Percentiles rank a stretch among this genome's conserved stretches.
phyloP scores from a whole-genome alignment of 179 eudicot species.

The Sideroxylon spinosum region DNA sequence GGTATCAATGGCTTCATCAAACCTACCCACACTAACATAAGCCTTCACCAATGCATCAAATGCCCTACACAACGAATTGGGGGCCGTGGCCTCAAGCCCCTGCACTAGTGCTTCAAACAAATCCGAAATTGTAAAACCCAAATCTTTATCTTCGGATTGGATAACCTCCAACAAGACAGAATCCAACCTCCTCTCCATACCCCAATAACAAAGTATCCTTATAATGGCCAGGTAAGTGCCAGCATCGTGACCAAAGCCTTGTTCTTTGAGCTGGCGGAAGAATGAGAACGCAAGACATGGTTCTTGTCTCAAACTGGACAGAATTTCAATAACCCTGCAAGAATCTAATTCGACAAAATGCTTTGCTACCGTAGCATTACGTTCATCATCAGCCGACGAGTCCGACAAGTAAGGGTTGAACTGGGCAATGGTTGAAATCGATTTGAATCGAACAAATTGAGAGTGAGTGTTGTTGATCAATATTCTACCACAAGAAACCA shows the following conservation, averaged over 20 bases:
- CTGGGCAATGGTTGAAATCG: slow-evolving; percentile 36
- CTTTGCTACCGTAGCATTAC: slow-evolving; percentile 10
- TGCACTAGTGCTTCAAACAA: slow-evolving; percentile 44
- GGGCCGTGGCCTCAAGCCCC: slow-evolving; percentile 29
- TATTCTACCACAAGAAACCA: slow-evolving; percentile 22
- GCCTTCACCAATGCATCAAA: slow-evolving; percentile 54
- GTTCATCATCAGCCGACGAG: slow-evolving; percentile 32
- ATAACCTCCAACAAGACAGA: slow-evolving; percentile 44
- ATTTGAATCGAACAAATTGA: slow-evolving; percentile 27
- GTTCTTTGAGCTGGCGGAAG: slow-evolving; percentile 38
- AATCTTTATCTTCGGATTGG: slow-evolving; percentile 21
- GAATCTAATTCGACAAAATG: slow-evolving; percentile 24
- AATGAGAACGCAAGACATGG: slow-evolving; percentile 46
- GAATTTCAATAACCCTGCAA: slow-evolving; percentile 29
- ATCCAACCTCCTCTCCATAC: slow-evolving; percentile 35
- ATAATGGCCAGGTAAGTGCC: slow-evolving; percentile 45
- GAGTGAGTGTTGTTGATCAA: slow-evolving; percentile 5
- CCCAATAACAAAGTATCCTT: slow-evolving; percentile 45
- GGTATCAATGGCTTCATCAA: slow-evolving; percentile 52
- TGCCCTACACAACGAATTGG: slow-evolving; percentile 28
- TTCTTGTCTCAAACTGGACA: slow-evolving; percentile 31
- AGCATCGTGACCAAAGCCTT: slow-evolving; percentile 50
- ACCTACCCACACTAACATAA: slow-evolving; percentile 47
- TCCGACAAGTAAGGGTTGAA: slow-evolving; percentile 32
- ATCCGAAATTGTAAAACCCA: slow-evolving; percentile 43